Evolutionary conservation across 2,329 filamentous ascomycete species (phyloP), one percentile per base, ranked within the genome.

Genomic region (Fusarium albosuccineum): DNA sequence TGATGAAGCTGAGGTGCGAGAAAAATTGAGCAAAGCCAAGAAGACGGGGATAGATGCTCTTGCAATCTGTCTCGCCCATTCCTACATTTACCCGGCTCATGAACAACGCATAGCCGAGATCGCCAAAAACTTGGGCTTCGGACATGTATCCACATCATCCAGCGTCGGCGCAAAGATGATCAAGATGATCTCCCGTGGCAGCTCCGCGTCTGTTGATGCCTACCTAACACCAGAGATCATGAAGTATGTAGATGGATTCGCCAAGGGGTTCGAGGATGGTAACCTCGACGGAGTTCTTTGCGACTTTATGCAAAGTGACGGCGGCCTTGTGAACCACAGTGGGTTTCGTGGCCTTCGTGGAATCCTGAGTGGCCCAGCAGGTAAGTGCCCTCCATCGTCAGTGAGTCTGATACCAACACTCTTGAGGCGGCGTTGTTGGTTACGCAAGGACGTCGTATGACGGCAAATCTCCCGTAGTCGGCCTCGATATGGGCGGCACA

Each of bases 361-460:
- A 0, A 92, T 94, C 40, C 77, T 94, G 0, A 92, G 89, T 1
- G 91, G 91, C 0, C 91, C 91, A 5, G 91, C 91, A n/a, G 91
- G 91, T 14, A 22, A 22, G 22, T 22, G 22, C 22, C 3, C 22
- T 22, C 22, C 22, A 22, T 5, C 22, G 5, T 22, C 3, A 22
- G 22, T 22, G 22, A 22, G 22, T 22, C 22, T 22, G 22, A 22
- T 22, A 22, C 22, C 22, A 22, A 22, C 22, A 4, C 22, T 22
- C 22, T 22, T 4, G 3, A 22, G 22, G 22, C 5, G 91, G 91
- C 46, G 91, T 93, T 0, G 90, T 93, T 1, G 91, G 91, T 3
- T 92, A 92, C 75, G 91, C 91, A 4, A 82, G 91, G 11, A 93
- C 91, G 0, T 91, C 87, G 1, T 93, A 90, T 76, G 91, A 93